These are phyloP conservation scores for Pulveroboletus sp. DNA, from an alignment of 768 basidiomycete species.

Conservation along the genomic window DNA sequence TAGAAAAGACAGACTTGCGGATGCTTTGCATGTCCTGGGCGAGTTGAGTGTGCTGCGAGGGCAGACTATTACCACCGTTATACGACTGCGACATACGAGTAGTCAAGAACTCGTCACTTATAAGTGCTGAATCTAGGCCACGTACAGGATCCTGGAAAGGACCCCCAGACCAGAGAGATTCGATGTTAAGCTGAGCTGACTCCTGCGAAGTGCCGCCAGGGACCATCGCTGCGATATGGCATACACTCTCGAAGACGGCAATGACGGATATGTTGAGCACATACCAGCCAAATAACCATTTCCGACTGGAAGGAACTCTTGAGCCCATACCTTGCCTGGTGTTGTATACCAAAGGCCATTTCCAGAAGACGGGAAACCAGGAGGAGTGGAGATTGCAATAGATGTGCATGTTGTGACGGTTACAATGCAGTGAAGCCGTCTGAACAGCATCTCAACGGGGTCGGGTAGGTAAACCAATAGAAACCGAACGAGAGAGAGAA, in stretches of 20 bases:
- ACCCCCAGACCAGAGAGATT: slow-evolving; percentile 73
- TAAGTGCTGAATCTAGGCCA: neutral
- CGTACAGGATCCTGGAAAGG: slow-evolving; percentile 61
- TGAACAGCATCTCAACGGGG: slow-evolving; percentile 14
- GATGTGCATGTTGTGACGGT: slow-evolving; percentile 16
- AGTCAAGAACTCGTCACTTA: neutral
- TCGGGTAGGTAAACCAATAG: slow-evolving; percentile 18
- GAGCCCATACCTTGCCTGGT: slow-evolving; percentile 51
- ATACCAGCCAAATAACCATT: slow-evolving; percentile 68
- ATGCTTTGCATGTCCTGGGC: slow-evolving; percentile 48
- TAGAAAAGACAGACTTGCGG: slow-evolving; percentile 54
- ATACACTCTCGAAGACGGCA: neutral
- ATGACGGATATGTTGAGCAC: slow-evolving; percentile 5
- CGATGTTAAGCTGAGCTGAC: slow-evolving; percentile 65
- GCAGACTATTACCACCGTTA: slow-evolving; percentile 64
- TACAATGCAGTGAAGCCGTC: slow-evolving; percentile 20
- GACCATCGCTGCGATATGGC: slow-evolving; percentile 47
- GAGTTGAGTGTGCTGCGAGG: slow-evolving; percentile 39
- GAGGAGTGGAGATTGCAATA: slow-evolving; percentile 25
- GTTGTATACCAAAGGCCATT: slow-evolving; percentile 69
- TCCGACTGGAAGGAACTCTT: slow-evolving; percentile 63
- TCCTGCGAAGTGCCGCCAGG: slow-evolving; percentile 60
- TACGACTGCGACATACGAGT: slow-evolving; percentile 37
- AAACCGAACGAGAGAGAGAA: slow-evolving; percentile 7
- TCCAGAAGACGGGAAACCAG: slow-evolving; percentile 63